Conservation (phyloP, 1,284 basidiomycete species). For the Puccinia horiana region DNA sequence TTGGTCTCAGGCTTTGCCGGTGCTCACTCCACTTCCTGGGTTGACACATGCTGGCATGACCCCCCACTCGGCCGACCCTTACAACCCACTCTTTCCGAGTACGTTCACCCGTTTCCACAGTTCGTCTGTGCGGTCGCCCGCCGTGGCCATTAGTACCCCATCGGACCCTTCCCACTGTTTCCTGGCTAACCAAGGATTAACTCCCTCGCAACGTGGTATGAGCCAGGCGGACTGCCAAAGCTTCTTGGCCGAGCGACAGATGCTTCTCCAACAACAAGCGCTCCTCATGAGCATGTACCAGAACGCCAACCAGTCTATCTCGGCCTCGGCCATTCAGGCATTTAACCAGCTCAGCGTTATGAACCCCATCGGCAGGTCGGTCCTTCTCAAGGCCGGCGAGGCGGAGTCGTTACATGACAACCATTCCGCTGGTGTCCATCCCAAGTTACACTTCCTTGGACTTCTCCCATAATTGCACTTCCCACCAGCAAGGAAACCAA, state of each 20-base stretch:
- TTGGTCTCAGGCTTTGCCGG: constrained; percentile 2
- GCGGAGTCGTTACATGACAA: not conserved
- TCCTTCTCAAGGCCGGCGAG: not conserved
- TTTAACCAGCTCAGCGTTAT: constrained; percentile 17
- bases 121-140: not conserved
- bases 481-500: not conserved
- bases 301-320: constrained; percentile 7
- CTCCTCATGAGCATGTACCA: constrained; percentile 43
- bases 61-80: constrained; percentile 15
- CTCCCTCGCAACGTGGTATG: not conserved
- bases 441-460: not conserved
- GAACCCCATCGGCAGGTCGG: not conserved
- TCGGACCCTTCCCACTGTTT: not conserved
- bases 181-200: not conserved
- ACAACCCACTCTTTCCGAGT: not conserved
- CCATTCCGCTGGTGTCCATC: not conserved
- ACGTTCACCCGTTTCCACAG: not conserved
- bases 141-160: constrained; percentile 8
- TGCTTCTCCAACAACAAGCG: constrained; percentile 45
- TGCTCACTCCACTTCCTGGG: constrained; percentile 24
- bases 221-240: constrained; percentile 12
- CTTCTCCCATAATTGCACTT: constrained; percentile 38
- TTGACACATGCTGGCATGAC: constrained; percentile 22
- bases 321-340: not conserved
- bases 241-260: constrained; percentile 42